These are phyloP conservation scores for Brettanomyces anomalus DNA, from an alignment of 805 yeast species.

Conservation along the genomic window DNA sequence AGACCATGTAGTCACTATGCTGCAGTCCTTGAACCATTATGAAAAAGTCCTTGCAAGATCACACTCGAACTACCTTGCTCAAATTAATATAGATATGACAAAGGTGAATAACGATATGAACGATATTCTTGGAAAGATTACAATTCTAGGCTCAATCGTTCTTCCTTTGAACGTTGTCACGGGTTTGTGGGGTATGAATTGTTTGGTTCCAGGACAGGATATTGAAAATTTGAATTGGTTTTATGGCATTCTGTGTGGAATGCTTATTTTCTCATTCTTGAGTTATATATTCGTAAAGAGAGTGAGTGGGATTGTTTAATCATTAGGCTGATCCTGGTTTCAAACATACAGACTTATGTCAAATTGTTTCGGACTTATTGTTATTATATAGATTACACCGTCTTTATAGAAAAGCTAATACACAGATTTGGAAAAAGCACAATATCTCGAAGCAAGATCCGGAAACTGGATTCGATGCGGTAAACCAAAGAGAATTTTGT, in stretches of 20 bases:
- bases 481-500: too few relatives aligned
- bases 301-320: conserved; percentile 23
- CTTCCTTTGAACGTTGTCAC: conserved; percentile 92
- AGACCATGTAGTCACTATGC: conserved; percentile 97
- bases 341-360: too few relatives aligned
- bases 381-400: too few relatives aligned
- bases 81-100: conserved; percentile 96
- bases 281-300: conserved; percentile 42
- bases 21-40: conserved; percentile 86
- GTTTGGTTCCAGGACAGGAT: conserved; percentile 88
- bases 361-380: too few relatives aligned
- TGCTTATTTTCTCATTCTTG: conserved; percentile 37
- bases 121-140: conserved; percentile 88
- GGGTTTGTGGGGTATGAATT: conserved; percentile 99
- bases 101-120: conserved; percentile 94
- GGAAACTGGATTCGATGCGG: too few relatives aligned
- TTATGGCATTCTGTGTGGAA: conserved; percentile 37
- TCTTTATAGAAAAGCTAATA: too few relatives aligned
- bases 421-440: too few relatives aligned
- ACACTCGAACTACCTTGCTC: conserved; percentile 95
- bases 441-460: too few relatives aligned
- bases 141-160: conserved; percentile 90
- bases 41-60: conserved; percentile 89
- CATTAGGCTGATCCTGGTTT: background rate
- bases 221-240: conserved; percentile 59